phyloP scores from a whole-genome alignment of 495 filamentous ascomycete genomes.

The Schizothecium vesticola region DNA sequence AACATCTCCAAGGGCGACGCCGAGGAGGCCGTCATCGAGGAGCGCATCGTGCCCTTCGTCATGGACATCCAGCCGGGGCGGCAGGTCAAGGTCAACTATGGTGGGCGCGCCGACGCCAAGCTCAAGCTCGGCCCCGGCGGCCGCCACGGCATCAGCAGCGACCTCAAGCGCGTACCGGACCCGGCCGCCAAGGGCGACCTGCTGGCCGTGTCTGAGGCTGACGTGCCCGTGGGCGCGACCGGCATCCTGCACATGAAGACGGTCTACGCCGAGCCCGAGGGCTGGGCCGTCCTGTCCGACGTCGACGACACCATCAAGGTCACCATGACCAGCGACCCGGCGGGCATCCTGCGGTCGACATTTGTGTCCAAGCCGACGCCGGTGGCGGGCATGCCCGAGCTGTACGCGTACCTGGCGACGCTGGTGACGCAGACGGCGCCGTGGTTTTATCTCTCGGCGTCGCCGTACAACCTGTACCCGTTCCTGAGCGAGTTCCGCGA shows the following conservation, averaged over 20 bases:
- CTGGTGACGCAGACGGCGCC: conserved; percentile 54
- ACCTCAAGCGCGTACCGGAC: conserved; percentile 45
- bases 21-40: conserved; percentile 58
- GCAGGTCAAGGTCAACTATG: conserved; percentile 49
- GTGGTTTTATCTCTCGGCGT: conserved; percentile 92
- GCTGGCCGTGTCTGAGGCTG: conserved; percentile 39
- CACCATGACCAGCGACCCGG: conserved; percentile 70
- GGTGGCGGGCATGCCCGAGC: conserved; percentile 74
- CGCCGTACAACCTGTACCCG: conserved; percentile 89
- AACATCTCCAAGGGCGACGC: conserved; percentile 60
- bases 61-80: conserved; percentile 66
- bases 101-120: conserved; percentile 36
- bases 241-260: conserved; percentile 57
- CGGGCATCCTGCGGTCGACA: conserved; percentile 75
- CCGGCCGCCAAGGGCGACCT: conserved; percentile 30
- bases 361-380: conserved; percentile 67
- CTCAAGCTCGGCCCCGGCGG: conserved; percentile 64
- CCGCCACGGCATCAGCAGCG: conserved; percentile 62
- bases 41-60: conserved; percentile 70
- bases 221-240: conserved; percentile 43
- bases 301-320: conserved; percentile 96
- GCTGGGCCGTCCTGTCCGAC: conserved; percentile 86
- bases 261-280: conserved; percentile 66
- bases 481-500: conserved; percentile 73
- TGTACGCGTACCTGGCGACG: conserved; percentile 62